A percentile compares a stretch with the other conserved stretches of the same genome.
Conservation (phyloP, 495 filamentous ascomycete species). For the Sordaria brevicollis region DNA sequence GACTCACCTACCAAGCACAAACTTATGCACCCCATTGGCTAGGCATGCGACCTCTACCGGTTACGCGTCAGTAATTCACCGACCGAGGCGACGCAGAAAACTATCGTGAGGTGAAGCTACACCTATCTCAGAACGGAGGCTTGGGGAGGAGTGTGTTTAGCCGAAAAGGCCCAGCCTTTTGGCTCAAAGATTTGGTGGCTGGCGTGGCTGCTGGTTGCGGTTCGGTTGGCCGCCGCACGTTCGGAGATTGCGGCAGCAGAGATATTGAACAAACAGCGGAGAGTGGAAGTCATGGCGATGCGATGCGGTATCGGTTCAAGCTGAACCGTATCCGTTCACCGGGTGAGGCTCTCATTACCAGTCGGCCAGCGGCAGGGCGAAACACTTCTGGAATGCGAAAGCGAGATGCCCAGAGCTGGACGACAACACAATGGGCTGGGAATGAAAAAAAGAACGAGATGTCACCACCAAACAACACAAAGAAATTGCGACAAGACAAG, state of each 20-base stretch:
- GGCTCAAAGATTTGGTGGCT: not conserved
- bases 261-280: not conserved
- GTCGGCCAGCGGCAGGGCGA: not conserved
- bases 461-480: not conserved
- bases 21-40: not conserved
- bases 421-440: not conserved
- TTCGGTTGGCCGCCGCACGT: not conserved
- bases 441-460: not conserved
- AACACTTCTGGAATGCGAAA: not conserved
- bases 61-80: not conserved
- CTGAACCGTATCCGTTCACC: not conserved
- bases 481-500: not conserved
- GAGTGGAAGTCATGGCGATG: not conserved
- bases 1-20: not conserved
- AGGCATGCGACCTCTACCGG: not conserved
- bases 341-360: not conserved
- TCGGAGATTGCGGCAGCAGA: not conserved
- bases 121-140: not conserved
- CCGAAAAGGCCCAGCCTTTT: not conserved
- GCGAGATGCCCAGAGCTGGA: not conserved
- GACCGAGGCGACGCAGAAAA: not conserved
- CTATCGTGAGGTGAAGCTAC: not conserved
- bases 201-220: not conserved
- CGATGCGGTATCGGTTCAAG: not conserved
- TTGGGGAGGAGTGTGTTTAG: not conserved